These are phyloP conservation scores for Lipomyces oligophaga DNA, from an alignment of 805 yeast species.

Conservation along the genomic window DNA sequence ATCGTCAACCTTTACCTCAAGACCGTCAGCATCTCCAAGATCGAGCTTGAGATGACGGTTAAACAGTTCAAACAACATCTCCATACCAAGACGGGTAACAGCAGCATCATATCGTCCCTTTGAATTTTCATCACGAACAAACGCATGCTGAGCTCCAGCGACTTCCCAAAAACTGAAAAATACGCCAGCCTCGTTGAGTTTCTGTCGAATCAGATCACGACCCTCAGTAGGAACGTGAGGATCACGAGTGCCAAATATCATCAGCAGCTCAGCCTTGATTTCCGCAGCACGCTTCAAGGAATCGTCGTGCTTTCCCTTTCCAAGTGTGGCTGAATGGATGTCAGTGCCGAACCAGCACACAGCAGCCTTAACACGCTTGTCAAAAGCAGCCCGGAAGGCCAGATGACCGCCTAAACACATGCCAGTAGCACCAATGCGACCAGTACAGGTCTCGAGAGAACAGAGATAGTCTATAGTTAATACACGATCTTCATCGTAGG, in stretches of 20 bases:
- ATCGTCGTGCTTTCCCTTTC: conserved; percentile 61
- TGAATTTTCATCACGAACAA: conserved; percentile 70
- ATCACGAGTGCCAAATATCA: conserved; percentile 66
- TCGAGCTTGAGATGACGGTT: conserved; percentile 63
- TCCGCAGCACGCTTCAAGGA: conserved; percentile 55
- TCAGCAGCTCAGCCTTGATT: conserved; percentile 54
- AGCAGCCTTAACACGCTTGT: conserved; percentile 59
- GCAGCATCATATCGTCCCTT: conserved; percentile 85
- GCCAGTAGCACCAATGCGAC: conserved; percentile 75
- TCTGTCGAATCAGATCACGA: conserved; percentile 62
- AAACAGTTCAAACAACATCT: conserved; percentile 66
- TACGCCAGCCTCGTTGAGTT: conserved; percentile 55
- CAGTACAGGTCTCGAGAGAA: conserved; percentile 59
- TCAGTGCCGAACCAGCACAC: conserved; percentile 80
- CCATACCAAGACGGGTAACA: conserved; percentile 61
- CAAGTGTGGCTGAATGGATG: conserved; percentile 64
- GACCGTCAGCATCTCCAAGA: conserved; percentile 59
- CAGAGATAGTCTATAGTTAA: conserved; percentile 60
- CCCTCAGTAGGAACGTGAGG: conserved; percentile 79
- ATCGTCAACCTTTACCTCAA: conserved; percentile 51
- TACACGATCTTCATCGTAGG: conserved; percentile 72
- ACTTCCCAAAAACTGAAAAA: conserved; percentile 69
- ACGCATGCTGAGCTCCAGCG: conserved; percentile 72
- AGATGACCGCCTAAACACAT: conserved; percentile 86
- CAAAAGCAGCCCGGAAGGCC: conserved; percentile 67